Percentiles rank a stretch among this genome's conserved stretches.
Conservation (phyloP, 257 asterid species). For the Rhazya stricta region DNA sequence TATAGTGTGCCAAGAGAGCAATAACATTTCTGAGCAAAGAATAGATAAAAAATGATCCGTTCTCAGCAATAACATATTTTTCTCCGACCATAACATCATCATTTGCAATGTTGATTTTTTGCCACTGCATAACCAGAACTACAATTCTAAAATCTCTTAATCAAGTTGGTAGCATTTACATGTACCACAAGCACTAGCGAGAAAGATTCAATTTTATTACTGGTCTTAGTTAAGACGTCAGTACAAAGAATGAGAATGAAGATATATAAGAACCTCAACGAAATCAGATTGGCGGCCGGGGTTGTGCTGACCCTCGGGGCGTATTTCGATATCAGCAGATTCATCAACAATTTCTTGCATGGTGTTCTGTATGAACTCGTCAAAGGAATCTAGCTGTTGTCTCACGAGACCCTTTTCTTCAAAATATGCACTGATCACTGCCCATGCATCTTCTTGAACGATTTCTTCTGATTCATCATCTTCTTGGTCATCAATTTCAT, state of each 20-base stretch:
- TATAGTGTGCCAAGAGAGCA: too few relatives aligned
- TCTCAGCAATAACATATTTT: background rate
- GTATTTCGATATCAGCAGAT: too few relatives aligned
- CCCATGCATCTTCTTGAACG: slow-evolving; percentile 56
- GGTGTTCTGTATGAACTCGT: too few relatives aligned
- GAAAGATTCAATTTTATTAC: background rate
- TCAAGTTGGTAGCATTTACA: background rate
- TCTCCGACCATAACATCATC: background rate
- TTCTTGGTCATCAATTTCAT: background rate
- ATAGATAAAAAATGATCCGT: background rate
- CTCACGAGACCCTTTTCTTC: slow-evolving; percentile 57
- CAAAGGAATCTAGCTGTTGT: too few relatives aligned
- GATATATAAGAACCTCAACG: slow-evolving; percentile 29
- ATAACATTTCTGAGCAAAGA: background rate
- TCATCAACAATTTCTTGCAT: too few relatives aligned
- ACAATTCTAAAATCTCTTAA: background rate
- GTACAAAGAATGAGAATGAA: background rate
- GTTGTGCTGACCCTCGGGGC: too few relatives aligned
- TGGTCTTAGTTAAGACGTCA: background rate
- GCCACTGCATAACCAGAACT: background rate
- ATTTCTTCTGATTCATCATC: slow-evolving; percentile 30
- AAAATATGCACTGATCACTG: slow-evolving; percentile 50
- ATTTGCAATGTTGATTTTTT: background rate
- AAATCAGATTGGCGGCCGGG: slow-evolving; percentile 43
- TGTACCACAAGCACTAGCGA: background rate